Conservation (phyloP, 306 rosid genomes). For the Prunus mira region DNA sequence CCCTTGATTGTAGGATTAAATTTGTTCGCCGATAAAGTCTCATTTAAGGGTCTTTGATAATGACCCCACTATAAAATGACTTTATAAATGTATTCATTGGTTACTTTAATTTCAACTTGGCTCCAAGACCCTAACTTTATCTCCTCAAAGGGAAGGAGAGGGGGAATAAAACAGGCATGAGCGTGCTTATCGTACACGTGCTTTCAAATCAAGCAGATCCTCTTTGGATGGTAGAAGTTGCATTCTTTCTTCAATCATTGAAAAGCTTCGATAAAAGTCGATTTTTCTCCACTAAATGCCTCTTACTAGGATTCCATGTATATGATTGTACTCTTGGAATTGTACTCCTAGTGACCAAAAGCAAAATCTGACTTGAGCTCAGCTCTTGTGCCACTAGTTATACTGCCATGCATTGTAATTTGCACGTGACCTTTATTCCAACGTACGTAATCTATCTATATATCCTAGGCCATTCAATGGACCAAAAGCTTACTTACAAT, state of each 20-base stretch:
- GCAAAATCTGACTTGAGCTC: background rate
- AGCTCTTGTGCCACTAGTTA: background rate
- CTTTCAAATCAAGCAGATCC: constrained; percentile 18
- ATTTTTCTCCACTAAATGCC: constrained; percentile 10
- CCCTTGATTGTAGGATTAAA: too few species aligned
- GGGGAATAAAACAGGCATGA: background rate
- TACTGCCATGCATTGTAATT: background rate
- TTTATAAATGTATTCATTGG: constrained; percentile 15
- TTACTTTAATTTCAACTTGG: constrained; percentile 10
- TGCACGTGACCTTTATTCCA: background rate
- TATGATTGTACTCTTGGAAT: background rate
- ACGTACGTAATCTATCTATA: too few species aligned
- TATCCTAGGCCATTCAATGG: background rate
- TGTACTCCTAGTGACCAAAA: background rate
- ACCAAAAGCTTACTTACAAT: background rate
- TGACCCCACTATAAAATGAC: too few species aligned
- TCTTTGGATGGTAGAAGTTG: constrained; percentile 18
- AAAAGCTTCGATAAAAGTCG: background rate
- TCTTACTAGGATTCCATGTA: constrained; percentile 29
- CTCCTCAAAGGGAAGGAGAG: background rate
- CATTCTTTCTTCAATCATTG: constrained; percentile 21
- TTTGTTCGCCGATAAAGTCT: too few species aligned
- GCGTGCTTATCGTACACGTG: constrained; percentile 1
- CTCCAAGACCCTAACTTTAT: constrained; percentile 4
- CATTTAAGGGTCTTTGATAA: too few species aligned